These are phyloP conservation scores for Berkeleyomyces basicola DNA, from an alignment of 2,329 filamentous ascomycete species.

Conservation along the genomic window DNA sequence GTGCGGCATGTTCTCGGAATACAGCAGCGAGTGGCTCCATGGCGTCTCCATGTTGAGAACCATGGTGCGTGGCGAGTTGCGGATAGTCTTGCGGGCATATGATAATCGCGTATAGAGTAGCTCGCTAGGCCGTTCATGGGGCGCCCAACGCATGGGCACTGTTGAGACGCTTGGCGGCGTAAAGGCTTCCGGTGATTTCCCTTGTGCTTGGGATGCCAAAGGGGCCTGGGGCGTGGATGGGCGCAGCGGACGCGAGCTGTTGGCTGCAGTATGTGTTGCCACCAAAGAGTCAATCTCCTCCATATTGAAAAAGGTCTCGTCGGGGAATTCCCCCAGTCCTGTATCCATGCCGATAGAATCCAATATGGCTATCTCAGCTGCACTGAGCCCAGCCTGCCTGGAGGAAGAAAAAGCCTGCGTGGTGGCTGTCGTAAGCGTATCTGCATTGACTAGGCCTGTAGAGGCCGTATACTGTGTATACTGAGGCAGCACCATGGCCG, in stretches of 20 bases:
- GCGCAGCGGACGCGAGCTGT: not conserved
- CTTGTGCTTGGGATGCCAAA: not conserved
- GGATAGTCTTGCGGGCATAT: constrained; percentile 34
- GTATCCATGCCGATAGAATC: not conserved
- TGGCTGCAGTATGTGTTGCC: constrained; percentile 16
- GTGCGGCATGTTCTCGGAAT: constrained; percentile 33
- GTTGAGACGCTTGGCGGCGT: not conserved
- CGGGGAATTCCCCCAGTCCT: constrained; percentile 1
- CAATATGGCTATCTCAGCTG: not conserved
- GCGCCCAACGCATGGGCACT: not conserved
- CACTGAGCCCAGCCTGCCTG: not conserved
- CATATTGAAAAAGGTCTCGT: not conserved
- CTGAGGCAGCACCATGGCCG: not conserved
- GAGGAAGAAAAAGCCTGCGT: not conserved
- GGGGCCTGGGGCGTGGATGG: too few species aligned
- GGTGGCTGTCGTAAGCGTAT: not conserved
- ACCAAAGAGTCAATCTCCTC: constrained; percentile 16
- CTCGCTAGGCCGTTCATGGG: constrained; percentile 17
- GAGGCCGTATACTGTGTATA: not conserved
- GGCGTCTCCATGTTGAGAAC: constrained; percentile 32
- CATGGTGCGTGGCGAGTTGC: constrained; percentile 31
- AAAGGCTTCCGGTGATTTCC: not conserved
- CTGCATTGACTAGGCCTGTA: not conserved
- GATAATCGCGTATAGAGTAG: constrained; percentile 21
- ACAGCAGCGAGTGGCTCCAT: constrained; percentile 37